Evolutionary conservation across 2,329 filamentous ascomycete genomes (phyloP), one percentile per base, ranked within the genome.

Genomic region (Nothophoma quercina): DNA sequence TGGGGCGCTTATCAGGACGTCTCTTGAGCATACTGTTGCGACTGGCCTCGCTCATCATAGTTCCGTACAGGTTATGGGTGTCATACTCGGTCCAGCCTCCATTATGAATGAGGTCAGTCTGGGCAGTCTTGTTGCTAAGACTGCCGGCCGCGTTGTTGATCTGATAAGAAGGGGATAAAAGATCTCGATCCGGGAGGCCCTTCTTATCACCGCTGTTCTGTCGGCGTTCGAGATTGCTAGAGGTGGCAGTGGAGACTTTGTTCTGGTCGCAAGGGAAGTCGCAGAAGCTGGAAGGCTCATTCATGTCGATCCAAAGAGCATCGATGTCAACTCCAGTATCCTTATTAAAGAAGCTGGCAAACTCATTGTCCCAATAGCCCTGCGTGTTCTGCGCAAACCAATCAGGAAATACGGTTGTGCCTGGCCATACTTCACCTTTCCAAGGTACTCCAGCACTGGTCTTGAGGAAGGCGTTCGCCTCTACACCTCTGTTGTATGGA

Each of bases 61-160:
- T 83, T 1, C 89, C 89, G 68, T 89, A 92, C 7, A 92, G 72
- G 60, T 91, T 91, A 67, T 92, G 89, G 0, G 85, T 88, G 60
- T 92, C 89, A 63, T 90, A 90, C 72, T 89, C 85, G 13, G 81
- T 78, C 45, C 86, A 75, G 1, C 88, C 88, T 51, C 87, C 86
- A 35, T 85, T 79, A 67, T 90, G 88, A 7, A 87, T 80, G 10
- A 91, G 71, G 64, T 90, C 82, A 0, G 88, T 89, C 59, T 85
- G 78, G 33, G 89, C 82, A 0, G 88, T 80, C 55, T 72, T 68
- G 60, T 78, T 77, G 32, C 73, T 76, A 1, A 80, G 45, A 13
- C 62, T 55, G 4, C 76, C 77, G 2, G 82, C 83, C 1, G 56
- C 55, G 69, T 90, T 89, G 52, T 84, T 77, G 61, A 90, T 90